Evolutionary conservation across 495 filamentous ascomycete species (phyloP), one percentile per base, ranked within the genome.

Genomic region (Hypoxylon fuscum): DNA sequence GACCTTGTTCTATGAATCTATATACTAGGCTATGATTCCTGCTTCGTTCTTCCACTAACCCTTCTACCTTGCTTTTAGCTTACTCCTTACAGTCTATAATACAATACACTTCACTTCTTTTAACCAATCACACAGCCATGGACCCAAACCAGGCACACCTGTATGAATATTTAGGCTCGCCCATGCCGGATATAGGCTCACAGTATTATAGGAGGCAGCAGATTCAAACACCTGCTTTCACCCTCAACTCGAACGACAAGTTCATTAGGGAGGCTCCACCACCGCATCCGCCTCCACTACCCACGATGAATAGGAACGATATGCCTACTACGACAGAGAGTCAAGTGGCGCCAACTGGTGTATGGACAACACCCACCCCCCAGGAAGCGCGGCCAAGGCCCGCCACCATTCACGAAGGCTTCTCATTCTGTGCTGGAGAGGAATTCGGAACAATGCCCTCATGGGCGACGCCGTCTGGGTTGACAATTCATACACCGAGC

Each of bases 371-470:
- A 42, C 74, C 77, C 14, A 68, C 74, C 12, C 68, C 77, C 20
- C 77, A 81, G 46, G 68, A 72, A 62, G 61, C 77, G 54, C 74
- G 75, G 41, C 79, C 81, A 25, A 74, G 83, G 22, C 81, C 83
- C 32, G 81, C 81, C 32, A 84, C 82, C 35, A 85, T 86, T 55
- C 81, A 84, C 50, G 83, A 86, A 70, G 81, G 78, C 34, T 87
- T 86, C 64, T 79, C 81, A 35, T 86, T 82, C 55, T 83, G 82
- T 60, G 73, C 85, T 47, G 75, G 77, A 18, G 82, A 80, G 34
- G 77, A 79, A 14, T 84, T 77, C 38, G 72, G 75, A 21, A 70
- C 77, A 0, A 59, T 84, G 47, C 74, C 82, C 23, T 78, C 83
- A 9, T 87, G 83, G 83, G 83, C 81, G 57, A 74, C 82, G 8